Base-by-base conservation (phyloP, 148 eudicot species). In the Salicornia ramosissima region DNA sequence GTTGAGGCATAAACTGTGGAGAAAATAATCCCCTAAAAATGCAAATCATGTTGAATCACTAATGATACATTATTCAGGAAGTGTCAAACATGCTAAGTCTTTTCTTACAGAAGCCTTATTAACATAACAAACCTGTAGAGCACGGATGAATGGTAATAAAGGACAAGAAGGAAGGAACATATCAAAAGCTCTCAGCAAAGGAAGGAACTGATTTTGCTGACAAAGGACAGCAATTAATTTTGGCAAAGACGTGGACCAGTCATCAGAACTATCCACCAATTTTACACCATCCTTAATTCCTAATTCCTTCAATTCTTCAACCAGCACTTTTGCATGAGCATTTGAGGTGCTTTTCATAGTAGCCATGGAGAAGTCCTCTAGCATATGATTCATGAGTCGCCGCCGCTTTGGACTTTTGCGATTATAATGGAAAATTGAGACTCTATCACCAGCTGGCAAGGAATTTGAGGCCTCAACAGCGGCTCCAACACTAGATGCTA, bases 81-180 rank as follows among this genome's bases (percentile, higher is more conserved):
- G 40, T 36, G 40, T 3, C 4, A 36, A 36, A 36, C 40, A 36
- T n/a, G 40, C 8, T 36, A 36, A 36, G 8, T 3, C 4, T 3
- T 4, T 33, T 51, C 43, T 18, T 31, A 21, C 55, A n/a, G n/a
- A 16, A 53, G 3, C 36, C 21, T 55, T n/a, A 51, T 22, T 3
- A 67, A 29, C 9, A 1, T 16, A 51, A 68, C 65, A 71, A 80
- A 93, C 98, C 98, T 93, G 96, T 77, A 90, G 96, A 77, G 98
- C 96, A 53, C 98, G 95, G 71, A 93, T 80, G 79, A 90, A 93
- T 72, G 98, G 93, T 75, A 93, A 83, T 66, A 93, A 88, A 47
- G 90, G 86, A 78, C 92, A 90, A 30, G 96, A 93, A 42, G 98
- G 98, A 67, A 93, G 96, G 81, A 93, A 93, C 88, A 93, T 90